These are phyloP conservation scores for Erythrophleum fordii DNA, from an alignment of 306 rosid genomes.

Conservation along the genomic window DNA sequence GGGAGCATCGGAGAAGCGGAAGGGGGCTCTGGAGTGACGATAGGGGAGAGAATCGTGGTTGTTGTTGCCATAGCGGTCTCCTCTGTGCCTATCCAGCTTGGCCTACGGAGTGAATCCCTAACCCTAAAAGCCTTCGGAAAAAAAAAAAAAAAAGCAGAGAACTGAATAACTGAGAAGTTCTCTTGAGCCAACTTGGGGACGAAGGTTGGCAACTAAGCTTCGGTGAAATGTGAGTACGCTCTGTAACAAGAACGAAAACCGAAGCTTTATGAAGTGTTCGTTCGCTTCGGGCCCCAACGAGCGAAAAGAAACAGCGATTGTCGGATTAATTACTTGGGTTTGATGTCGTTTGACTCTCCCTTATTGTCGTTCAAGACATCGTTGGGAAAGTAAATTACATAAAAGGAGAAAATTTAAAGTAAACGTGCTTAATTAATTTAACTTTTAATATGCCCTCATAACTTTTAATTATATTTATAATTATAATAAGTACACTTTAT, in stretches of 20 bases:
- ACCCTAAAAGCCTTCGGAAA: conserved; percentile 20
- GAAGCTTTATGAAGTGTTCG: not conserved
- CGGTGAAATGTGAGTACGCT: not conserved
- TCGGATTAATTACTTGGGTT: not conserved
- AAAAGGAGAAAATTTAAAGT: no score
- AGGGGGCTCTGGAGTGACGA: conserved; percentile 62
- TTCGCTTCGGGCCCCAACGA: not conserved
- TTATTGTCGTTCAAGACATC: not conserved
- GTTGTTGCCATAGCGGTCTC: conserved; percentile 68
- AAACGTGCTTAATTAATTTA: no score
- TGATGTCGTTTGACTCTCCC: not conserved
- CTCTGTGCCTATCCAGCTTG: conserved; percentile 96
- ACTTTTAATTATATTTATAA: no score
- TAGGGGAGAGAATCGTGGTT: conserved; percentile 36
- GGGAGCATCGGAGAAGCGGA: conserved; percentile 77
- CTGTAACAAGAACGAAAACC: not conserved
- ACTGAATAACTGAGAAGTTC: not conserved
- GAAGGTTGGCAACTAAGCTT: not conserved
- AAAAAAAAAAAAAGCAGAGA: not conserved
- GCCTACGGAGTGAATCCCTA: conserved; percentile 52
- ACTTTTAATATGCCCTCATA: no score
- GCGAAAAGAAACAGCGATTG: not conserved
- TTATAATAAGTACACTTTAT: no score
- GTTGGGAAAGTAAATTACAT: no score
- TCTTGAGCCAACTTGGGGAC: not conserved